These are phyloP conservation scores for Populus tremula DNA, from an alignment of 345 rosid species.

Conservation along the genomic window DNA sequence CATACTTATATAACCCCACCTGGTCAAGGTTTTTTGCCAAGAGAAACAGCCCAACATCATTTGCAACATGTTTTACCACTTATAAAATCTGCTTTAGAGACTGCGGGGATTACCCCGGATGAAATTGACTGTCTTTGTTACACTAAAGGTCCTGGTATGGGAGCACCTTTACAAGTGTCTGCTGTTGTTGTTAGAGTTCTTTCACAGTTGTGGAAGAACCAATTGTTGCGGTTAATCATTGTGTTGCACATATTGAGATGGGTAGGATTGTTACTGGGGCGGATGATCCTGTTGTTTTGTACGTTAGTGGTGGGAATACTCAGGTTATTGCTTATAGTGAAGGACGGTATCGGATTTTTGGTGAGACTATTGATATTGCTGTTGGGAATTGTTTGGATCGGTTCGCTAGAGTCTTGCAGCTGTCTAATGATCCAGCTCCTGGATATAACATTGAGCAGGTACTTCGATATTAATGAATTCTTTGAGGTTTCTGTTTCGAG, in stretches of 20 bases:
- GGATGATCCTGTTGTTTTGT: conserved; percentile 85
- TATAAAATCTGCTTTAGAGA: conserved; percentile 61
- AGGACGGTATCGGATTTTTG: conserved; percentile 85
- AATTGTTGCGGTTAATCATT: conserved; percentile 81
- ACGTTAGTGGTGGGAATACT: conserved; percentile 99
- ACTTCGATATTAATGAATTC: not conserved
- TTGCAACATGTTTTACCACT: conserved; percentile 81
- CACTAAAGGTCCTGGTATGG: conserved; percentile 98
- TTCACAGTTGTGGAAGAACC: conserved; percentile 91
- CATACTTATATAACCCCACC: conserved; percentile 95
- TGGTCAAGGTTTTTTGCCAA: conserved; percentile 94
- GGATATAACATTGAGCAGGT: conserved; percentile 99
- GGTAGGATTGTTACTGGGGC: conserved; percentile 94
- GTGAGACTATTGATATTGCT: conserved; percentile 98
- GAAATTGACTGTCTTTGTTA: conserved; percentile 90
- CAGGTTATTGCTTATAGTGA: conserved; percentile 96
- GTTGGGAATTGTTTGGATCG: conserved; percentile 97
- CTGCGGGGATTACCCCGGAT: conserved; percentile 57
- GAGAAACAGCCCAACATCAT: conserved; percentile 93
- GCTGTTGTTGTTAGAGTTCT: conserved; percentile 74
- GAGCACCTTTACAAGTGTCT: conserved; percentile 82
- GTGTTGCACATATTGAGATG: conserved; percentile 99
- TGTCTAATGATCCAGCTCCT: conserved; percentile 98
- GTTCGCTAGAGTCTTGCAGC: conserved; percentile 80
- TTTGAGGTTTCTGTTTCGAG: not conserved